Base-by-base conservation (phyloP, 75 land plant species). In the Gnetum montanum region DNA sequence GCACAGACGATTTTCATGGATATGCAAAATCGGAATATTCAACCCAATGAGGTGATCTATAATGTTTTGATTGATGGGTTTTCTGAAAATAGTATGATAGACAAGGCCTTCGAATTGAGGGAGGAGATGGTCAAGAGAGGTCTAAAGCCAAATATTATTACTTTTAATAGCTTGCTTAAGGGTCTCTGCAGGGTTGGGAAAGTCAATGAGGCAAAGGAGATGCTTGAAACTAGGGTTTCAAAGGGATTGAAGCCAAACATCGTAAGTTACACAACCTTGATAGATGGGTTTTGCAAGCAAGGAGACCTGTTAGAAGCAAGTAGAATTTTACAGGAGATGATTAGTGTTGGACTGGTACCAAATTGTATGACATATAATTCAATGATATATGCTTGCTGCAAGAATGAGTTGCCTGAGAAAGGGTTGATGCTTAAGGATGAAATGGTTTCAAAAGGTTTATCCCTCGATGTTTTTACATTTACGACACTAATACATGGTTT, bases 61-160 rank as follows among this genome's bases (percentile, higher is more conserved):
- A 81, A 81, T 49, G 74, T 61, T 7, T 49, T 84, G 49, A 67
- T 84, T 29, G 61, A 77, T 68, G 88, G 88, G 10, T 77, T 79
- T 35, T 80, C 81, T 51, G 74, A 57, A 53, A 66, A 57, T 43
- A 67, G 79, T 15, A 70, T 57, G 61, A 22, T 80, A 4, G 76
- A 80, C 33, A 66, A 71, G 59, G 87, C 87, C 27, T 45, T 76
- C 43, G 41, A 52, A 23, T 40, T 79, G 54, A 59, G 44, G 23
- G 69, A 23, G 34, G 30, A 65, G 7, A 83, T 87, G 88, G 69
- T 64, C 54, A 65, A 59, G 44, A 83, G 62, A 41, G 86, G 80
- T 31, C 28, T 70, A 23, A 55, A 67, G 45, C 64, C 67, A 8
- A 82, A 83, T 69, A 67, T 57, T 12, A 64, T 68, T 57, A 49